Conservation (phyloP, 495 filamentous ascomycete species). For the Neurospora africana region DNA sequence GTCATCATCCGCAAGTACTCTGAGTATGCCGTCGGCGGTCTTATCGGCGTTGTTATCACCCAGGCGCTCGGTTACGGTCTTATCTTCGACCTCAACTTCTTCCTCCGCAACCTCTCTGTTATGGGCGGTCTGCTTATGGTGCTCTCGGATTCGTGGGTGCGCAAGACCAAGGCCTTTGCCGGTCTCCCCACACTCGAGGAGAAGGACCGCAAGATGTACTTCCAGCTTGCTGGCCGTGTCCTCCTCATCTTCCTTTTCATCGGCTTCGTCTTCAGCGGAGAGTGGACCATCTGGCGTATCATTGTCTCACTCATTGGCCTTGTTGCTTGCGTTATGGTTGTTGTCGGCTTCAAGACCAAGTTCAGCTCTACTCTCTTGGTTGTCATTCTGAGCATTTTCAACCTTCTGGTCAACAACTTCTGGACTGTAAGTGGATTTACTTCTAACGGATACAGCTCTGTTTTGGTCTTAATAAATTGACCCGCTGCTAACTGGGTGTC, state of each 20-base stretch:
- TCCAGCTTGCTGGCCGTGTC: conserved; percentile 94
- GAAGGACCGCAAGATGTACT: conserved; percentile 99
- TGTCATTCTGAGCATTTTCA: conserved; percentile 90
- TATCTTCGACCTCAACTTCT: conserved; percentile 99
- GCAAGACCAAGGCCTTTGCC: conserved; percentile 93
- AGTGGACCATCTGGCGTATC: conserved; percentile 82
- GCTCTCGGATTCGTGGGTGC: conserved; percentile 92
- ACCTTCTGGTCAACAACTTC: conserved; percentile 97
- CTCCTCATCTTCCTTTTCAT: conserved; percentile 93
- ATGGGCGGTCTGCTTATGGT: conserved; percentile 97
- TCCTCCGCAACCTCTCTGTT: conserved; percentile 95
- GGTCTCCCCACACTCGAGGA: conserved; percentile 89
- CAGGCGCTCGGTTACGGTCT: conserved; percentile 95
- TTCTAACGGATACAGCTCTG: background rate
- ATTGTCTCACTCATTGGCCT: conserved; percentile 72
- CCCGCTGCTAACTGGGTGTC: conserved; percentile 8
- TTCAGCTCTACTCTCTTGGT: conserved; percentile 92
- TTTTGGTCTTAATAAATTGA: background rate
- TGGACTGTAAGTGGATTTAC: conserved; percentile 71
- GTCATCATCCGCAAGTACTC: conserved; percentile 88
- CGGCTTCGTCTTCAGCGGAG: conserved; percentile 89
- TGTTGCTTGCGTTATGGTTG: conserved; percentile 94
- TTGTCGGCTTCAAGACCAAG: conserved; percentile 99
- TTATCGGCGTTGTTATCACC: conserved; percentile 85
- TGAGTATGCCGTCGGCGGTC: conserved; percentile 81